A percentile compares a stretch with the other conserved stretches of the same genome.
Conservation (phyloP, 371 early-diverging fungal species). For the Smittium culicis region DNA sequence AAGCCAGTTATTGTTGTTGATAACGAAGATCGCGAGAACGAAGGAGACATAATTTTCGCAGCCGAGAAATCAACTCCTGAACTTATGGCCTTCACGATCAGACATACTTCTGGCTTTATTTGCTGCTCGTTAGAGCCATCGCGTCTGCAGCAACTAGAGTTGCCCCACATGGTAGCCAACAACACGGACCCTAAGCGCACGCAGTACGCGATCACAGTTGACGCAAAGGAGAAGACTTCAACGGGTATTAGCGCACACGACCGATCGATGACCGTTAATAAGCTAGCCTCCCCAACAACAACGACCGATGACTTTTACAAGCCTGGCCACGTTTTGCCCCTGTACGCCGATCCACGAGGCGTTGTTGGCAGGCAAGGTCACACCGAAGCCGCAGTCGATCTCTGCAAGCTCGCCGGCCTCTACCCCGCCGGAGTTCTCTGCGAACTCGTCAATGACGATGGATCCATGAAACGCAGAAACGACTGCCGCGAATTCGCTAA, state of each 20-base stretch:
- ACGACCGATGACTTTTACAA: conserved; percentile 56
- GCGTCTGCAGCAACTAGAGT: conserved; percentile 58
- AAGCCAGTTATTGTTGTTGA: conserved; percentile 86
- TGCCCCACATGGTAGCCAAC: conserved; percentile 86
- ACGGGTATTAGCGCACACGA: conserved; percentile 93
- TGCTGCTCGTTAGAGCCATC: conserved; percentile 70
- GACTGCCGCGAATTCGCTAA: conserved; percentile 72
- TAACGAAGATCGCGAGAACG: conserved; percentile 94
- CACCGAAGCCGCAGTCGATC: conserved; percentile 86
- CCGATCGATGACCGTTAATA: conserved; percentile 61
- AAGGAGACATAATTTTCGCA: conserved; percentile 91
- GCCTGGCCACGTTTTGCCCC: conserved; percentile 90
- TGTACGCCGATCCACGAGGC: conserved; percentile 66
- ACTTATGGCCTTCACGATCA: conserved; percentile 85
- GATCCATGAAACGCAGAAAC: conserved; percentile 85
- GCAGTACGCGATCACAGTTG: conserved; percentile 84
- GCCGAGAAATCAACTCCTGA: conserved; percentile 76
- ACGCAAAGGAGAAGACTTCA: conserved; percentile 65
- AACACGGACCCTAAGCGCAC: conserved; percentile 81
- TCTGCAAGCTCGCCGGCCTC: conserved; percentile 67
- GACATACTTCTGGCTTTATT: conserved; percentile 83
- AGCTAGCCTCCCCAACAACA: conserved; percentile 55
- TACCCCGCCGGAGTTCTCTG: conserved; percentile 78
- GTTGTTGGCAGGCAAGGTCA: conserved; percentile 76
- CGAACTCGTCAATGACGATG: conserved; percentile 85